Evolutionary conservation across 176 grass and related monocot genomes (phyloP).

Genomic region (Zoysia pacifica): DNA sequence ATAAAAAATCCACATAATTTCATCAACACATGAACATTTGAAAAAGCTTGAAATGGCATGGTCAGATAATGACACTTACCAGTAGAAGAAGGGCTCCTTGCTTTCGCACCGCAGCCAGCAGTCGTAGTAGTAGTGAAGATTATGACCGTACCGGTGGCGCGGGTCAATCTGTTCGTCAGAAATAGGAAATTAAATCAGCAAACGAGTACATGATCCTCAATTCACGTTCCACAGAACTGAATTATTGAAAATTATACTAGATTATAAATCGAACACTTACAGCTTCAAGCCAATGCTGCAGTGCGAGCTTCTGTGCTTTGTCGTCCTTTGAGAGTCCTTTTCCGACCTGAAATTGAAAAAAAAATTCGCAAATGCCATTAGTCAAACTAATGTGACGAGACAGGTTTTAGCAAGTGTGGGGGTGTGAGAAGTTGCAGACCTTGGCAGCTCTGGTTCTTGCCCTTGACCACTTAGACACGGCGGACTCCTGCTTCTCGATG

Average conservation of each 20-base stretch:
- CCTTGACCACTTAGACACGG: too few species aligned
- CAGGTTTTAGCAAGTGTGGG: neutral
- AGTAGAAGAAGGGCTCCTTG: constrained; percentile 98
- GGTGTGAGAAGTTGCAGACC: constrained; percentile 21
- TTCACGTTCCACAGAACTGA: too few species aligned
- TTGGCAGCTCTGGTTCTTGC: too few species aligned
- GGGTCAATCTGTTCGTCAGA: constrained; percentile 74
- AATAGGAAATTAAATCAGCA: constrained; percentile 5
- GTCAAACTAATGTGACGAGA: neutral
- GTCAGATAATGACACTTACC: constrained; percentile 45
- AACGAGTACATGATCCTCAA: neutral
- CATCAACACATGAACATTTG: neutral
- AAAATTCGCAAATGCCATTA: neutral
- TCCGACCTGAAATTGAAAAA: constrained; percentile 55
- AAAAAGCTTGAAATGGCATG: neutral
- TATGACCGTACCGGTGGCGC: constrained; percentile 89
- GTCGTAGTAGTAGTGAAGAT: constrained; percentile 89
- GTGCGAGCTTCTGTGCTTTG: constrained; percentile 79
- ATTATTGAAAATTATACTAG: neutral
- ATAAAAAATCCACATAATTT: neutral
- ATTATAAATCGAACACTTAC: constrained; percentile 39
- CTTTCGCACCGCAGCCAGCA: constrained; percentile 78
- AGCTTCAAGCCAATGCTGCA: constrained; percentile 92
- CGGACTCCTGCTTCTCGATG: too few species aligned
- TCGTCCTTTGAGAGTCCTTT: constrained; percentile 82